These are phyloP conservation scores for Chalciporus chontae DNA, from an alignment of 768 basidiomycete genomes.

Conservation along the genomic window DNA sequence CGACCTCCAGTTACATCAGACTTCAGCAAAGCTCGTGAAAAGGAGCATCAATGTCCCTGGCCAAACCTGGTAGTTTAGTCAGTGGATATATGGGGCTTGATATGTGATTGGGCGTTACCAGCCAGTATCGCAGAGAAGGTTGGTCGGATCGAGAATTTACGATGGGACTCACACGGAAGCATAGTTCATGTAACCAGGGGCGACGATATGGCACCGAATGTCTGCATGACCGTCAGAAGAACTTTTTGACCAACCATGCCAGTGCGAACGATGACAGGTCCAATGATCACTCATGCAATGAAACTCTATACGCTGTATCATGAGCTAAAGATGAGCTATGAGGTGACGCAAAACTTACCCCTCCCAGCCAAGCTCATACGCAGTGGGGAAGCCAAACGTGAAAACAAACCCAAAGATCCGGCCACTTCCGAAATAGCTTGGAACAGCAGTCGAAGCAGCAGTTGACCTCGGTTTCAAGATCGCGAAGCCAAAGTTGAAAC, in stretches of 20 bases:
- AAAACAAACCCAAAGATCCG: constrained; percentile 57
- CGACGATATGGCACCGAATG: constrained; percentile 16
- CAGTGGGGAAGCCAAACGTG: constrained; percentile 57
- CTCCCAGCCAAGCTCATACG: constrained; percentile 47
- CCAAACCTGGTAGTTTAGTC: constrained; percentile 16
- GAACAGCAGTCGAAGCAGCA: too few relatives aligned
- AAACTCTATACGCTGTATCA: constrained; percentile 37
- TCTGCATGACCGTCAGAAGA: constrained; percentile 6
- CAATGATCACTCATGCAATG: constrained; percentile 62
- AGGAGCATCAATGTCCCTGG: constrained; percentile 39
- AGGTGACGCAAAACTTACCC: constrained; percentile 31
- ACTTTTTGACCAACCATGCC: constrained; percentile 26
- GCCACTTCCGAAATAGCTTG: too few relatives aligned
- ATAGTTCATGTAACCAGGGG: constrained; percentile 27
- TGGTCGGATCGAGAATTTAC: constrained; percentile 7
- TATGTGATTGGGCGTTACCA: constrained; percentile 18
- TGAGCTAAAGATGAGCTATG: background rate
- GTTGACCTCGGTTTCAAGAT: constrained; percentile 56
- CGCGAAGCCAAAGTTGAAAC: constrained; percentile 39
- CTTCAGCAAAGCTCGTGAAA: too few relatives aligned
- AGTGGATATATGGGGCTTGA: too few relatives aligned
- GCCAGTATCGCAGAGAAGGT: constrained; percentile 59
- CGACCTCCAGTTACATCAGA: too few relatives aligned
- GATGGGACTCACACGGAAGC: constrained; percentile 10
- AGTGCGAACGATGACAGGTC: constrained; percentile 49